phyloP scores from a whole-genome alignment of 2,329 filamentous ascomycete species.

The Alternaria sp. region DNA sequence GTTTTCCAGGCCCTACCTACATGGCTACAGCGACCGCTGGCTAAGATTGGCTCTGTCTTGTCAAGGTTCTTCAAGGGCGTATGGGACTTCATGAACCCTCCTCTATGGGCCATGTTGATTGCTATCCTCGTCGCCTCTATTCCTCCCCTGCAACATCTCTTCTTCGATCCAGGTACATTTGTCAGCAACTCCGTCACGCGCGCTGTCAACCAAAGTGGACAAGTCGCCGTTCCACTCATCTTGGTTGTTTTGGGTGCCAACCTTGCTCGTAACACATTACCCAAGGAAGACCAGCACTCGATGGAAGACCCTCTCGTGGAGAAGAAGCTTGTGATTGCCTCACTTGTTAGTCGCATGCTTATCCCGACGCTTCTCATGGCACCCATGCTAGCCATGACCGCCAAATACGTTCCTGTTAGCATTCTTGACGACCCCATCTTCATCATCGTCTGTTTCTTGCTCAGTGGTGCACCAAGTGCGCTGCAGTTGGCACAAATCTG shows the following conservation, averaged over 20 bases:
- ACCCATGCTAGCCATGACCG: conserved; percentile 82
- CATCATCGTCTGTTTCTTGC: conserved; percentile 94
- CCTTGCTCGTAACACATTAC: conserved; percentile 87
- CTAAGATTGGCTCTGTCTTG: conserved; percentile 52
- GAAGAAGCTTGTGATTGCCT: conserved; percentile 83
- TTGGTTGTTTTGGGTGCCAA: conserved; percentile 95
- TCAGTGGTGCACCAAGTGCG: conserved; percentile 91
- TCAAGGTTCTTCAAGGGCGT: conserved; percentile 69
- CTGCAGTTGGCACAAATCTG: conserved; percentile 97
- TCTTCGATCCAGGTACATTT: conserved; percentile 90
- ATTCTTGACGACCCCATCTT: conserved; percentile 98
- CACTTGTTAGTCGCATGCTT: conserved; percentile 88
- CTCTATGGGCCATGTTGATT: conserved; percentile 93
- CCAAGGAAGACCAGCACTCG: conserved; percentile 69
- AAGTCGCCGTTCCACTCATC: conserved; percentile 93
- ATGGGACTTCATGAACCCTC: conserved; percentile 98
- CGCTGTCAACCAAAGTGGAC: conserved; percentile 83
- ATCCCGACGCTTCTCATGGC: conserved; percentile 92
- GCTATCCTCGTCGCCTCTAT: conserved; percentile 92
- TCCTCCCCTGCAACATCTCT: conserved; percentile 79
- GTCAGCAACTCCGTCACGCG: conserved; percentile 91
- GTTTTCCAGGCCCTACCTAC: conserved; percentile 62
- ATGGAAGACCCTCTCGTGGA: conserved; percentile 73
- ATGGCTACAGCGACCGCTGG: conserved; percentile 61
- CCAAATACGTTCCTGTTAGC: conserved; percentile 90